Base-by-base conservation (phyloP, 1,284 basidiomycete species). In the Sanghuangporus sanghuang region DNA sequence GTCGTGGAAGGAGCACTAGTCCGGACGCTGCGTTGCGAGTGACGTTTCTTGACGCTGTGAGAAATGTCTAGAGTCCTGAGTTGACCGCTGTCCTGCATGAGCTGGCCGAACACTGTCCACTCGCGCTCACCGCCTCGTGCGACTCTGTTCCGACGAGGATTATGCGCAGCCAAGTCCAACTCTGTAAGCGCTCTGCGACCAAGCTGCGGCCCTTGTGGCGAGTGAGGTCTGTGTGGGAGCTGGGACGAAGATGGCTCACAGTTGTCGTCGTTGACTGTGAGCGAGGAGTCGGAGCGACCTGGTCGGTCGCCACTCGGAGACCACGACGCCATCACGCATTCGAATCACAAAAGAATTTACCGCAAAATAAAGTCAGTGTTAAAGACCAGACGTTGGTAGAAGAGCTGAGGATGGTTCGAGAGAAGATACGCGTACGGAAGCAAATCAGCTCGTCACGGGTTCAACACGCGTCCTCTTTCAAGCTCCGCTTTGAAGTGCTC, bases 21-120 rank as follows among this genome's bases (percentile, higher is more conserved):
- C 38, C 21, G 54, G 16, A 60, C 21, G 23, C 35, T 56, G 16
- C 18, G 57, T 36, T 49, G 36, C 23, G 65, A 60, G 12, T 16
- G 23, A 16, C 62, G 48, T 23, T 27, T 59, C 35, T 63, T 63
- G 27, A 60, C 21, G 36, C 36, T 60, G 52, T 32, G 60, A n/a
- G 56, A 40, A 9, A 14, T n/a, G 9, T 56, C 58, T 11, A 73
- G 70, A 46, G 71, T 69, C 40, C 71, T 71, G 16, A 80, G 67
- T 49, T 78, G 78, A 2, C 79, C 81, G 55, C 86, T 85, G 66
- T 85, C 82, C 69, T 86, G 81, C 85, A 91, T 89, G 40, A 88
- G 72, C 69, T 90, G 85, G 3, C 80, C 82, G 69, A 92, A 92
- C 5, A 91, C 75, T 0, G 85, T 78, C 90, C 90, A 92, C 74